Conservation (phyloP, 495 filamentous ascomycete genomes). For the Tuber calosporum region DNA sequence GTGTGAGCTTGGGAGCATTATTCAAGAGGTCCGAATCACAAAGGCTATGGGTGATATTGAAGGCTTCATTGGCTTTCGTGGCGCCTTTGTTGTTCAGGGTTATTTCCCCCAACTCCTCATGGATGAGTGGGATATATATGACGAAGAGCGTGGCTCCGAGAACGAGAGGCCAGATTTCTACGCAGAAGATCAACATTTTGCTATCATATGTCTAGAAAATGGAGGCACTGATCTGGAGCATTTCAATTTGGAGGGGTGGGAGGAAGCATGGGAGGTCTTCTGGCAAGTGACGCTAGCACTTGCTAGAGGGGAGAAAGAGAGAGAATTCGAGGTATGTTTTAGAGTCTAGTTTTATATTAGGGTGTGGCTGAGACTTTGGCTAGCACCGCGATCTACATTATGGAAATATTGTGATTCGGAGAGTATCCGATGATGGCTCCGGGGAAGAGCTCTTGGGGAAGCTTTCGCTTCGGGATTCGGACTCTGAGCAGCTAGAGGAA, state of each 20-base stretch:
- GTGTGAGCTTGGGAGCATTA: constrained; percentile 28
- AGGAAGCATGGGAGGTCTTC: constrained; percentile 37
- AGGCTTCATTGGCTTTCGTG: constrained; percentile 39
- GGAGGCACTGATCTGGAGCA: constrained; percentile 39
- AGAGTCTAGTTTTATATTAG: background rate
- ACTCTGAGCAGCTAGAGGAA: constrained; percentile 6
- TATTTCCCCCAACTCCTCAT: constrained; percentile 32
- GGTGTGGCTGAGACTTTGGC: background rate
- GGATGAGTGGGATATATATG: constrained; percentile 38
- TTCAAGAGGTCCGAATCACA: constrained; percentile 40
- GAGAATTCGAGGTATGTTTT: constrained; percentile 33
- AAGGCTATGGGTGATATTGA: constrained; percentile 30
- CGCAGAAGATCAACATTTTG: constrained; percentile 31
- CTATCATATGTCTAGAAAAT: constrained; percentile 38
- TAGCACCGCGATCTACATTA: constrained; percentile 41
- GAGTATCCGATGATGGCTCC: constrained; percentile 1
- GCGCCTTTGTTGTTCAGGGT: constrained; percentile 31
- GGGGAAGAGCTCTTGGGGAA: constrained; percentile 16
- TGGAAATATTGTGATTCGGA: constrained; percentile 39
- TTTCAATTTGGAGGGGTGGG: constrained; percentile 34
- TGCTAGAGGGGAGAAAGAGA: constrained; percentile 28
- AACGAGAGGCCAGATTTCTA: constrained; percentile 41
- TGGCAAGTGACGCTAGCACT: constrained; percentile 39
- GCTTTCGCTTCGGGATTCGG: constrained; percentile 19
- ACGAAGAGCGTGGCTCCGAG: constrained; percentile 39